Evolutionary conservation across 2,329 filamentous ascomycete species (phyloP), one percentile per base, ranked within the genome.

Genomic region (Penicillium sp.): DNA sequence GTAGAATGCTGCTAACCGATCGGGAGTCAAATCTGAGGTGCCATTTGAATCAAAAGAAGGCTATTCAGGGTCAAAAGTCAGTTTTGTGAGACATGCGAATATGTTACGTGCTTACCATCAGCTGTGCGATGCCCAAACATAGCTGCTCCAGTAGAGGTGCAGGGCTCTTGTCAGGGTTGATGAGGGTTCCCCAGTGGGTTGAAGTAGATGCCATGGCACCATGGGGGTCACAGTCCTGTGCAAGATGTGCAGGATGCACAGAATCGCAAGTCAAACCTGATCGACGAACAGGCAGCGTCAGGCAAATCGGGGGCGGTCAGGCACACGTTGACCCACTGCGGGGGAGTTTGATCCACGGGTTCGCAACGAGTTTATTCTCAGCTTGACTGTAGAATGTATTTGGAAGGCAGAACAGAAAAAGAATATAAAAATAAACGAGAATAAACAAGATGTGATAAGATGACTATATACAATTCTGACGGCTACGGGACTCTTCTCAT

Each of bases 1-100:
- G 73, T 93, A 93, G 68, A 91, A 93, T 36, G 82, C 78, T n/a
- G 88, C 86, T 39, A 93, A 76, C 67, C 91, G 90, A 47, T 79
- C 74, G 0, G 88, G 87, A 6, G 82, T 88, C 45, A 74, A 67
- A 56, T 75, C 72, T 44, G 57, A 50, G 4, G 69, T 69, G 8
- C 64, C 64, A 42, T 64, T 67, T 10, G 68, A 60, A 46, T 73
- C 68, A 31, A 72, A 70, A 9, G 64, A 60, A 29, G 59, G 59
- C 67, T 70, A 21, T 39, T 13, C 6, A 12, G 4, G 21, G 28
- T 21, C 9, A 12, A 23, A 3, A 12, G 4, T 39, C 10, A 21
- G 36, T 13, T 23, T 4, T 4, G 16, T 21, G 36, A 39, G 36
- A 39, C 36, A 21, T 21, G 36, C 12, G 28, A 49, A 28, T 33